These are phyloP conservation scores for Fusarium decemcellulare DNA, from an alignment of 2,329 filamentous ascomycete genomes.

Conservation along the genomic window DNA sequence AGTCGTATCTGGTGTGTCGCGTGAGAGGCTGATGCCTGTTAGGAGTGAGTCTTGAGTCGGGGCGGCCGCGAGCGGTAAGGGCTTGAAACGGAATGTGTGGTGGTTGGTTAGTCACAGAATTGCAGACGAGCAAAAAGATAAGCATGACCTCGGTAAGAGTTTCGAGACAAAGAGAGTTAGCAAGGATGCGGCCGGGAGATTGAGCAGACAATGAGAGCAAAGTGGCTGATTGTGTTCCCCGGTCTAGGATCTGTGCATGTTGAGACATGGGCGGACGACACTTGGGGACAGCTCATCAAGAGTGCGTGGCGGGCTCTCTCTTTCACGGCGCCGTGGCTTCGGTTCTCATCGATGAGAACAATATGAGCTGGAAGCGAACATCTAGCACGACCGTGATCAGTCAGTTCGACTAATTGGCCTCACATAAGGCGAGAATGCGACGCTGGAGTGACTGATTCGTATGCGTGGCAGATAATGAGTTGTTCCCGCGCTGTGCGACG, in stretches of 20 bases:
- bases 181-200: not conserved
- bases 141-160: conserved; percentile 39
- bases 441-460: conserved; percentile 14
- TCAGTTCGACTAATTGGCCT: conserved; percentile 19
- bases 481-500: conserved; percentile 40
- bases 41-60: conserved; percentile 16
- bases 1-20: conserved; percentile 20
- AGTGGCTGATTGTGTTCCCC: not conserved
- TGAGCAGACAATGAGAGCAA: not conserved
- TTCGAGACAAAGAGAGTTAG: conserved; percentile 20
- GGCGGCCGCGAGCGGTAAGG: conserved; percentile 31
- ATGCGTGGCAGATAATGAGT: conserved; percentile 45
- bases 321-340: not conserved
- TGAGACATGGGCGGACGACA: not conserved
- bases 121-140: conserved; percentile 31
- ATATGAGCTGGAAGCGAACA: conserved; percentile 10
- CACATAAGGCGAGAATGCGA: conserved; percentile 19
- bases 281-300: not conserved
- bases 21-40: conserved; percentile 30
- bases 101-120: conserved; percentile 13
- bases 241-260: not conserved
- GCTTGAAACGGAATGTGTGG: conserved; percentile 9
- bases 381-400: conserved; percentile 14
- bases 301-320: not conserved
- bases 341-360: not conserved